Base-by-base conservation (phyloP, 805 yeast species). In the Ogataea minuta region DNA sequence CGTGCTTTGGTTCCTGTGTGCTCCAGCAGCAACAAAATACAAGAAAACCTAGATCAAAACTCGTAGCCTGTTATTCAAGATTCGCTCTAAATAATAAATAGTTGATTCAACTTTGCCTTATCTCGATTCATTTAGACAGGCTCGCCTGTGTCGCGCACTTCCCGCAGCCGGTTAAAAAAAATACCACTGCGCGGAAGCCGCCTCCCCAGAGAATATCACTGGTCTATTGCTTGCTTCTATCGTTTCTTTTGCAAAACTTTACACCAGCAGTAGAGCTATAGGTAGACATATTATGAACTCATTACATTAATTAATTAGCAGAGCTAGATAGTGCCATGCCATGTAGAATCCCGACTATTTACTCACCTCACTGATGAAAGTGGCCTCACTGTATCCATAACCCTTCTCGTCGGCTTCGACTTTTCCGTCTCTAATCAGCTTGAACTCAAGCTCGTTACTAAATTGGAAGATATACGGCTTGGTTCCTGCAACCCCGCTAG, bases 381-480 rank as follows among this genome's bases (percentile, higher is more conserved):
- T 88, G 25, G 86, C 85, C 64, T 88, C 96, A 54, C 71, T 77
- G 67, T 79, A 87, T 20, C 79, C 85, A 42, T 74, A 58, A 32
- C 95, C 95, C 28, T 63, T 61, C 57, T 83, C 91, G 33, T 63
- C 57, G 30, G 58, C 57, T 36, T 55, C 57, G 31, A 64, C 60
- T 21, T 70, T 72, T 39, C 64, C 76, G 23, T 64, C 62, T 11
- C 60, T 66, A 23, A 47, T 49, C 28, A 69, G 56, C 32, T 64
- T 70, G 16, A 59, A 35, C 11, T 53, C 43, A 45, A 85, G 67
- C 39, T 75, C 73, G 60, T 86, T 82, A 60, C 83, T 76, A 68
- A 78, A 93, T 68, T 93, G 98, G 66, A 90, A 93, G 56, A 93
- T 91, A 68, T 77, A 91, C n/a, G 99, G 99, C 60, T 84, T 86